These are phyloP conservation scores for Penicillium fuscoglaucum DNA, from an alignment of 2,329 filamentous ascomycete genomes.

Conservation along the genomic window DNA sequence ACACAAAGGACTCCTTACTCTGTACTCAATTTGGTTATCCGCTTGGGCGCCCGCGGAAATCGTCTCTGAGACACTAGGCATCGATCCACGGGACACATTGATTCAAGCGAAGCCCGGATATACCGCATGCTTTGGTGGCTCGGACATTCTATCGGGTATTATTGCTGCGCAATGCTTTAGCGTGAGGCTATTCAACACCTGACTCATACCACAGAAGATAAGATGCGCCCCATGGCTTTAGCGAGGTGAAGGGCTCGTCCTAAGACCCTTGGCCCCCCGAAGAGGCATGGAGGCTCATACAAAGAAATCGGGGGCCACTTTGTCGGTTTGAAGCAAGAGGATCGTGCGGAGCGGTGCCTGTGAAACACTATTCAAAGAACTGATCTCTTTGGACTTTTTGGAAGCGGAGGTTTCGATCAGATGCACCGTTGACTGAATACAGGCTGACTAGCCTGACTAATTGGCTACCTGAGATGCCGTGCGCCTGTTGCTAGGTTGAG, in stretches of 20 bases:
- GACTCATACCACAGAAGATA: not conserved
- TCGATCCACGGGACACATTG: not conserved
- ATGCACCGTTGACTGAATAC: no score
- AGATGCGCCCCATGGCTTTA: not conserved
- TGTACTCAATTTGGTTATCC: no score
- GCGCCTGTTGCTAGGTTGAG: not conserved
- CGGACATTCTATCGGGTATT: not conserved
- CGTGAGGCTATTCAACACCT: not conserved
- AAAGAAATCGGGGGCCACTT: not conserved
- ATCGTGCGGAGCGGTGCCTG: no score
- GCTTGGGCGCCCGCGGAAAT: not conserved
- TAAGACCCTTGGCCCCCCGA: not conserved
- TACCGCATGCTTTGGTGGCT: not conserved
- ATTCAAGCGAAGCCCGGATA: not conserved
- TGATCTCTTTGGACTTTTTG: not conserved
- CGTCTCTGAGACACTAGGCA: no score
- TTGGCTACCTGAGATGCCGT: not conserved
- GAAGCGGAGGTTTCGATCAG: no score
- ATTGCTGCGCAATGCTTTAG: not conserved
- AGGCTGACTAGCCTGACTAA: no score
- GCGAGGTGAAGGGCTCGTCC: no score
- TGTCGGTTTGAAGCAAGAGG: not conserved
- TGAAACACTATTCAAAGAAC: not conserved
- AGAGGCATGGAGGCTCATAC: not conserved
- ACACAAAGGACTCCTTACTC: no score